Conservation (phyloP, 768 basidiomycete species). For the Psilocybe azurescens region DNA sequence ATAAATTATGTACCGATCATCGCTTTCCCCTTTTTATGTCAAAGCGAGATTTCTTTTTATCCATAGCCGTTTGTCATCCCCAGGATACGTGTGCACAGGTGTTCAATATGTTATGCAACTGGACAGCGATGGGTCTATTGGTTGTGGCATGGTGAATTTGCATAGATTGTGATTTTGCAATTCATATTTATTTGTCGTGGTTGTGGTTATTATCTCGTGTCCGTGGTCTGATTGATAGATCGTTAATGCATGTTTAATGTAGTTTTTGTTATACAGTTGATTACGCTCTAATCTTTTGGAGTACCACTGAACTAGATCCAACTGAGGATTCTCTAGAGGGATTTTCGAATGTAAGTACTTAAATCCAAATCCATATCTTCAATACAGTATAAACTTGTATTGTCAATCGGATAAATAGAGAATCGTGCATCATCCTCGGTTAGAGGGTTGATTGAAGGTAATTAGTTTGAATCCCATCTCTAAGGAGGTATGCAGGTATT, state of each 20-base stretch:
- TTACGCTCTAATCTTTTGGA: background rate
- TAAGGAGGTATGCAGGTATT: background rate
- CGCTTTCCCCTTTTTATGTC: too few species aligned
- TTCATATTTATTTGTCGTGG: too few species aligned
- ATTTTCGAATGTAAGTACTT: background rate
- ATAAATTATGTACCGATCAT: too few species aligned
- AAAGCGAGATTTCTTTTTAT: too few species aligned
- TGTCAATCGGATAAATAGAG: background rate
- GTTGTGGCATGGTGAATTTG: too few species aligned
- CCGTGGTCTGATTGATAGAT: too few species aligned
- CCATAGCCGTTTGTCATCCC: slow-evolving; percentile 1
- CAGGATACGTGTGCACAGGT: background rate
- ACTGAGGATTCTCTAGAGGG: background rate
- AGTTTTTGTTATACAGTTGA: too few species aligned
- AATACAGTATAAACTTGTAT: background rate
- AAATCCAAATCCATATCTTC: slow-evolving; percentile 2
- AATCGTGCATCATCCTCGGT: background rate
- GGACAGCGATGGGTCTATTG: too few species aligned
- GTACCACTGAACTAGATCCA: slow-evolving; percentile 8
- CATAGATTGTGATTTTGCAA: too few species aligned
- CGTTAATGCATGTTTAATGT: too few species aligned
- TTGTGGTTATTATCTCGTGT: too few species aligned
- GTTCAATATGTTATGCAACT: background rate
- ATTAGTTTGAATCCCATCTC: background rate
- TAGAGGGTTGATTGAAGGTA: background rate